Evolutionary conservation across 768 basidiomycete genomes (phyloP).

Genomic region (Chalciporus chontae): DNA sequence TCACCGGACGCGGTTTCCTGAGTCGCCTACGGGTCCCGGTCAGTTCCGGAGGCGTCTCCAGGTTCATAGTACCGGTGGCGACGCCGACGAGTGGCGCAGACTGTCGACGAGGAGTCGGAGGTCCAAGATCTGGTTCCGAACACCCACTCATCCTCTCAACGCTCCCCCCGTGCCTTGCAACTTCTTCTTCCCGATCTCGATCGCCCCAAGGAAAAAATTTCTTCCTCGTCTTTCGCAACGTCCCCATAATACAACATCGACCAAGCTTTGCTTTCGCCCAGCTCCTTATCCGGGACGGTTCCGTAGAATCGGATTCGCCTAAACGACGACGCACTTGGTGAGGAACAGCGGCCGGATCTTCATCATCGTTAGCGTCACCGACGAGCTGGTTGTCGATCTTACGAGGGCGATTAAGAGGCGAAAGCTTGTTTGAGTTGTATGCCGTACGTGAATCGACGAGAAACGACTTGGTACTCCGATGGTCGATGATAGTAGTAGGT

Average conservation of each 20-base stretch:
- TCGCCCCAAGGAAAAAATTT: slow-evolving; percentile 8
- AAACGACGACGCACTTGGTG: neutral
- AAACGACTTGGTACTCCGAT: neutral
- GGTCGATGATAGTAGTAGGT: neutral
- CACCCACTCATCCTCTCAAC: neutral
- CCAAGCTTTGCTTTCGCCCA: slow-evolving; percentile 5
- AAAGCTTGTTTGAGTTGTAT: neutral
- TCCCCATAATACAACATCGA: slow-evolving; percentile 4
- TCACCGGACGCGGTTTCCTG: neutral
- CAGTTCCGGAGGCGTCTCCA: neutral
- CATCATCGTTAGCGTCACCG: neutral
- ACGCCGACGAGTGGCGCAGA: slow-evolving; percentile 11
- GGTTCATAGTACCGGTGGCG: slow-evolving; percentile 7
- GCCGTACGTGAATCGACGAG: neutral
- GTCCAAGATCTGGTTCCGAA: no score
- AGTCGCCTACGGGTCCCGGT: neutral
- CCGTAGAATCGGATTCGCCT: neutral
- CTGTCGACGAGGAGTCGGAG: no score
- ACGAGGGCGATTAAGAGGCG: neutral
- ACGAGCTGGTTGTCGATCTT: neutral
- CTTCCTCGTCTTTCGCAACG: slow-evolving; percentile 1
- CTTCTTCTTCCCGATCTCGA: neutral
- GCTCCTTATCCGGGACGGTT: neutral
- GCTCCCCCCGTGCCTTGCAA: neutral
- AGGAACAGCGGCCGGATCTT: slow-evolving; percentile 19